Evolutionary conservation across 1,139 yeast species (phyloP), one percentile per base, ranked within the genome.

Genomic region (Hansenula lynferdii): DNA sequence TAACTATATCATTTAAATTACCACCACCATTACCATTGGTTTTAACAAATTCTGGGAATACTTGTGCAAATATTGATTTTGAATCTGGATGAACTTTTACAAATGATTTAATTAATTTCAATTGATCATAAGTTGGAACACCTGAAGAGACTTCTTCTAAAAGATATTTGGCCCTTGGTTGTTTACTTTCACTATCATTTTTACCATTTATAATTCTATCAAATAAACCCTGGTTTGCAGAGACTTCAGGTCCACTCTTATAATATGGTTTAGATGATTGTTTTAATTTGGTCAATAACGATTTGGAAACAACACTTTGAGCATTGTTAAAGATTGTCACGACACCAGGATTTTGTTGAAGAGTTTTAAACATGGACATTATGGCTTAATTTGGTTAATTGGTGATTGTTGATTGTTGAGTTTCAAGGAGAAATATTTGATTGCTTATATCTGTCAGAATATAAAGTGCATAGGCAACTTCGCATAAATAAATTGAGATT

Each of bases 291-390:
- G 24, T 3, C 11, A 40, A 16, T 6, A 40, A 6, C 6, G n/a
- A 12, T 5, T 14, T 16, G 2, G 43, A 40, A 2, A 48, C 32
- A 47, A 47, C 43, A 4, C 28, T 33, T 14, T 38, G 37, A 14
- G 39, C 16, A 28, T 34, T 36, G 21, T 35, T 37, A 33, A 58
- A 60, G 21, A 60, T 38, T 22, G 64, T 59, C 38, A 60, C 54
- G 8, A 49, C 50, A 17, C 63, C 60, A 5, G 60, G 57, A 10
- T 48, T 36, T 11, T 38, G 36, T 41, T 58, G 62, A 8, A 60
- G 41, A 2, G 62, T 49, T 37, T 48, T 60, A 40, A 60, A 49
- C 58, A 58, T 53, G 9, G 64, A 58, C 64, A 58, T 60, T 4
- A 3, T 28, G 3, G 8, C 16, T 15, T n/a, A n/a, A n/a, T n/a